Evolutionary conservation across 345 rosid genomes (phyloP), one percentile per base, ranked within the genome.

Genomic region (Eutrema heterophyllum): DNA sequence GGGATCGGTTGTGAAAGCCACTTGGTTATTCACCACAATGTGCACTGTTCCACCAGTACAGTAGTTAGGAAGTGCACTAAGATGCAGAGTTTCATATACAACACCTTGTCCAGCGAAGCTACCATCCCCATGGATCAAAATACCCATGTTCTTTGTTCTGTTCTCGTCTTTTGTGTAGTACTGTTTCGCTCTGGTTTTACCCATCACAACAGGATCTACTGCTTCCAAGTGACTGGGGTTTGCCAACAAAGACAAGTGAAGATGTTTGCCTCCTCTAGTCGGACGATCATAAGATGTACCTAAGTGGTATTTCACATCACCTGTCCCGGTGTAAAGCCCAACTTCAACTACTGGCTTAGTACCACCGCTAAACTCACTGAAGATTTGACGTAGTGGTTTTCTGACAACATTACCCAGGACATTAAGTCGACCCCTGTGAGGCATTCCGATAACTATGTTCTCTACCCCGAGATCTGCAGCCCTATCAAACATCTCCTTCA

Each of bases 161-260:
- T 86, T 80, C 41, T 26, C 53, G 57, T 90, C 96, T 67, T 82
- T 86, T 26, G 92, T 83, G 81, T 83, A 88, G 72, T 90, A 90
- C 51, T 90, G 96, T 64, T 90, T 90, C 13, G 89, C 96, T 75
- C 96, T 83, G 65, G 96, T 88, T 70, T 90, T 90, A 61, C 93
- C 96, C 60, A 90, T 75, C 61, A 90, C 92, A 71, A 90, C 93
- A 7, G 92, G 96, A 70, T 88, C 90, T 27, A 90, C 96, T 51
- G 96, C 96, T 84, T 90, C 96, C 83, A 90, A 75, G 71, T 90
- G 96, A 83, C 96, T 90, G 39, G 96, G 96, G 66, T 90, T 90
- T 46, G 96, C 96, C 71, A 90, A 89, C 83, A 90, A 74, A 78
- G 96, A 90, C 70, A 90, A 79, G 79, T 90, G 96, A 55, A 90